Evolutionary conservation across 2,329 filamentous ascomycete genomes (phyloP).

Genomic region (Ceratocystis papillata): DNA sequence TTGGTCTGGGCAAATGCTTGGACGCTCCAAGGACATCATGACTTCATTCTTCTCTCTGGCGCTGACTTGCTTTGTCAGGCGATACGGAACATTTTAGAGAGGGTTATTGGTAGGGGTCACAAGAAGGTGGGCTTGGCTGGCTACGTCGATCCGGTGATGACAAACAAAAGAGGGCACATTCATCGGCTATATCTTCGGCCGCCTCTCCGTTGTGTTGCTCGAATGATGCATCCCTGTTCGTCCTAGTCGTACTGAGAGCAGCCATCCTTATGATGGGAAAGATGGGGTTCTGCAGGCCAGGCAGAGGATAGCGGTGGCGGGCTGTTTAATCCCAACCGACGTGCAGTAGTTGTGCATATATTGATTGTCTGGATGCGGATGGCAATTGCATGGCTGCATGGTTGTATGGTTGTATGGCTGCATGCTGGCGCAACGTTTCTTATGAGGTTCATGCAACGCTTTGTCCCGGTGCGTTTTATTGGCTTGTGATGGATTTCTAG

Average conservation of each 20-base stretch:
- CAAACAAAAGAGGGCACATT: not conserved
- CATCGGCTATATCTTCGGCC: not conserved
- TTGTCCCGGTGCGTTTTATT: not conserved
- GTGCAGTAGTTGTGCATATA: slow-evolving; percentile 1
- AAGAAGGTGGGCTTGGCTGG: no score
- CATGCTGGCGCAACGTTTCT: not conserved
- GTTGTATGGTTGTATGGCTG: not conserved
- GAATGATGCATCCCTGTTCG: not conserved
- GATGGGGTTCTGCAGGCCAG: no score
- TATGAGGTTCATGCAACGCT: not conserved
- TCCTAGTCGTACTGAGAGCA: not conserved
- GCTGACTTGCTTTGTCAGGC: no score
- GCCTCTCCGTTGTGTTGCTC: not conserved
- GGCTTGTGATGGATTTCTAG: no score
- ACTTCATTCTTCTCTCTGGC: no score
- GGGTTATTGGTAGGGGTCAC: no score
- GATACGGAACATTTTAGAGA: no score
- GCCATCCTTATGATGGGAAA: not conserved
- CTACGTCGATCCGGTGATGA: no score
- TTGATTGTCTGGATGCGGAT: not conserved
- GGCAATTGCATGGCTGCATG: not conserved
- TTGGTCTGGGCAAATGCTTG: no score
- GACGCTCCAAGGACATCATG: no score
- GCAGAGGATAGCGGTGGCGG: no score
- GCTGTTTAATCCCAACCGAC: not conserved